These are phyloP conservation scores for Aspergillus fumigatiaffinis DNA, from an alignment of 2,329 filamentous ascomycete species.

Conservation along the genomic window DNA sequence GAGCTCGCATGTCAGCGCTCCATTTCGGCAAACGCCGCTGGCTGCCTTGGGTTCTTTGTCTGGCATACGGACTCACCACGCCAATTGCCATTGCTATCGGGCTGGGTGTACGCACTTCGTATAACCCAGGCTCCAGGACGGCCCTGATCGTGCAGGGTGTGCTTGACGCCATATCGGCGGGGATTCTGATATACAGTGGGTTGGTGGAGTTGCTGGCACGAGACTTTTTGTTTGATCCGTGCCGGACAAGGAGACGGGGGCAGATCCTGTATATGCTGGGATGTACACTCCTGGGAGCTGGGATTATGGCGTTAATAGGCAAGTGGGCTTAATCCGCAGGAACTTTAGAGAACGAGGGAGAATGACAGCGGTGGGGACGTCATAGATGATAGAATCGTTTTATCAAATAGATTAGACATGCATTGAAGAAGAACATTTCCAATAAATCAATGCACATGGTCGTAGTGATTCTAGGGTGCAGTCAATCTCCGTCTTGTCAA, in stretches of 20 bases:
- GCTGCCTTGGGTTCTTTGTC: slow-evolving; percentile 50
- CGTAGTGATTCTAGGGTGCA: too few species aligned
- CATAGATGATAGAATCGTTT: too few species aligned
- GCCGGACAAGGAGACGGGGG: slow-evolving; percentile 38
- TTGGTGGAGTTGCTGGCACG: slow-evolving; percentile 49
- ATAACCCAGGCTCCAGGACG: slow-evolving; percentile 39
- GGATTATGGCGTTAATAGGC: slow-evolving; percentile 48
- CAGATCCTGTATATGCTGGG: slow-evolving; percentile 42
- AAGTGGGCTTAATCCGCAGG: slow-evolving; percentile 45
- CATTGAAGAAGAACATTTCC: too few species aligned
- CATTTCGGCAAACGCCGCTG: slow-evolving; percentile 45
- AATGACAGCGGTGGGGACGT: too few species aligned
- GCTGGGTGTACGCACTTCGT: slow-evolving; percentile 45
- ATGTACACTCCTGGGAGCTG: slow-evolving; percentile 39
- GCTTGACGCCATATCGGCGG: slow-evolving; percentile 46
- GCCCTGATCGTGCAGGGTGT: slow-evolving; percentile 46
- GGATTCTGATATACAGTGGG: slow-evolving; percentile 50
- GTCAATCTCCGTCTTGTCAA: too few species aligned
- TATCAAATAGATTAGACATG: too few species aligned
- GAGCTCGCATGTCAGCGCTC: slow-evolving; percentile 56
- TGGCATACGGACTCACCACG: slow-evolving; percentile 50
- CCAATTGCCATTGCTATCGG: slow-evolving; percentile 49
- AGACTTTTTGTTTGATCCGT: slow-evolving; percentile 50
- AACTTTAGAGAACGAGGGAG: too few species aligned
- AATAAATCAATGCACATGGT: too few species aligned